Evolutionary conservation across 2,329 filamentous ascomycete genomes (phyloP).

Genomic region (Dichotomopilus funicola): DNA sequence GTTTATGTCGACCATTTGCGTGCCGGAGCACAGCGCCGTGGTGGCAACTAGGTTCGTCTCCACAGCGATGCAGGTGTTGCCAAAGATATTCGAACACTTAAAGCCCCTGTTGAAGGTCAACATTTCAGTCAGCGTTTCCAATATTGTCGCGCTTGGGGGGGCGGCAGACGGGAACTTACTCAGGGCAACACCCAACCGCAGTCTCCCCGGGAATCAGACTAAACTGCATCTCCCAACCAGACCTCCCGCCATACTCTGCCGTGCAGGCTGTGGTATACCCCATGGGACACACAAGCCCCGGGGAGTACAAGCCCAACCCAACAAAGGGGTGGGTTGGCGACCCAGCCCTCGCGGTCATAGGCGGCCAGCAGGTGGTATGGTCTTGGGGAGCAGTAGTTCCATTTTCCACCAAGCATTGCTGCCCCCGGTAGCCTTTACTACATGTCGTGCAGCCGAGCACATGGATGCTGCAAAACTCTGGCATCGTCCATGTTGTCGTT

Average conservation of each 20-base stretch:
- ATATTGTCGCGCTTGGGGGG: not conserved
- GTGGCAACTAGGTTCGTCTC: not conserved
- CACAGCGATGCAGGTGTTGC: slow-evolving; percentile 4
- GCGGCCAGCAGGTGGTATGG: slow-evolving; percentile 5
- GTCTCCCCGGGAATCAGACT: slow-evolving; percentile 3
- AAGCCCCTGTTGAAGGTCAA: not conserved
- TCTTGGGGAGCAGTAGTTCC: not conserved
- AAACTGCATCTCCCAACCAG: slow-evolving; percentile 1
- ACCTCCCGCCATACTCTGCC: not conserved
- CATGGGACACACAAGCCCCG: slow-evolving; percentile 1
- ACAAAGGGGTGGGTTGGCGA: not conserved
- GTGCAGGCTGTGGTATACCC: slow-evolving; percentile 10
- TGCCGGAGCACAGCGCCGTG: not conserved
- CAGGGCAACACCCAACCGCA: slow-evolving; percentile 7
- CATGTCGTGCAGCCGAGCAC: not conserved
- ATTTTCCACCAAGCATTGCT: not conserved
- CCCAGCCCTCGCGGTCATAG: not conserved
- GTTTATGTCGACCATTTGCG: not conserved
- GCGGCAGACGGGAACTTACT: not conserved
- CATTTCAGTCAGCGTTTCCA: not conserved
- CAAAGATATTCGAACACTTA: not conserved
- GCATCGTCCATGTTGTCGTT: slow-evolving; percentile 8
- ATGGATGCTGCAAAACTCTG: not conserved
- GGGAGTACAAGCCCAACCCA: slow-evolving; percentile 11
- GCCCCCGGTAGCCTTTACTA: not conserved